A percentile compares a stretch with the other conserved stretches of the same genome.
Conservation (phyloP, 1,284 basidiomycete genomes). For the Heliocybe sulcata region DNA sequence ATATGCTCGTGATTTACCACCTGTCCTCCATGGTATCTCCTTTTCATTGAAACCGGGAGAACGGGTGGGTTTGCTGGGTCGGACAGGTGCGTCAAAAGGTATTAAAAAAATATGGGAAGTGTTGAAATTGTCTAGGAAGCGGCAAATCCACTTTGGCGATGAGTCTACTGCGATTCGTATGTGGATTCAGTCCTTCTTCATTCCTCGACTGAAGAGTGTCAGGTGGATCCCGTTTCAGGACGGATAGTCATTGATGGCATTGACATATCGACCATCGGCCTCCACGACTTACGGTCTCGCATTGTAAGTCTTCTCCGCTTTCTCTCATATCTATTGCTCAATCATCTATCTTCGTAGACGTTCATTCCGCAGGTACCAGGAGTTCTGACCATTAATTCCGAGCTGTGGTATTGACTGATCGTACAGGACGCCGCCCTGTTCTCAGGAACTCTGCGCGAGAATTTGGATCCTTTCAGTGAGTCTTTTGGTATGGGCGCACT, state of each 20-base stretch:
- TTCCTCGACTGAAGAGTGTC: conserved; percentile 28
- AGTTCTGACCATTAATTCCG: background rate
- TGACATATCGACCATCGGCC: conserved; percentile 82
- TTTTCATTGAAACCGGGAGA: conserved; percentile 58
- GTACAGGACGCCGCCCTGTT: conserved; percentile 71
- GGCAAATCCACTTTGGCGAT: conserved; percentile 87
- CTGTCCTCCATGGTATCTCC: conserved; percentile 73
- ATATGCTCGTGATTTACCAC: conserved; percentile 79
- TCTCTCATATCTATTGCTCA: background rate
- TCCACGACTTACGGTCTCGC: conserved; percentile 78
- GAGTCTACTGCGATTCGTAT: conserved; percentile 78
- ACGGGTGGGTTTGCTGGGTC: conserved; percentile 65
- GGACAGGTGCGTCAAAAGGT: conserved; percentile 47
- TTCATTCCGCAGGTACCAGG: conserved; percentile 68
- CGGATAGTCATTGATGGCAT: conserved; percentile 83
- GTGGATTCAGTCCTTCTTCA: conserved; percentile 3
- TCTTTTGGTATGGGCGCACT: conserved; percentile 20
- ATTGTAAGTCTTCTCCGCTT: conserved; percentile 37
- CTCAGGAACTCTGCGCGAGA: conserved; percentile 80
- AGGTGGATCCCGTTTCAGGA: conserved; percentile 65
- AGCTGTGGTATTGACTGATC: too few relatives aligned
- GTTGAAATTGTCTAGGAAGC: conserved; percentile 23
- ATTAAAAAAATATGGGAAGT: background rate
- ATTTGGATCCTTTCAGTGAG: conserved; percentile 72
- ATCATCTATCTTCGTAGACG: conserved; percentile 36